Base-by-base conservation (phyloP, 345 rosid species). In the Linum trigynum region DNA sequence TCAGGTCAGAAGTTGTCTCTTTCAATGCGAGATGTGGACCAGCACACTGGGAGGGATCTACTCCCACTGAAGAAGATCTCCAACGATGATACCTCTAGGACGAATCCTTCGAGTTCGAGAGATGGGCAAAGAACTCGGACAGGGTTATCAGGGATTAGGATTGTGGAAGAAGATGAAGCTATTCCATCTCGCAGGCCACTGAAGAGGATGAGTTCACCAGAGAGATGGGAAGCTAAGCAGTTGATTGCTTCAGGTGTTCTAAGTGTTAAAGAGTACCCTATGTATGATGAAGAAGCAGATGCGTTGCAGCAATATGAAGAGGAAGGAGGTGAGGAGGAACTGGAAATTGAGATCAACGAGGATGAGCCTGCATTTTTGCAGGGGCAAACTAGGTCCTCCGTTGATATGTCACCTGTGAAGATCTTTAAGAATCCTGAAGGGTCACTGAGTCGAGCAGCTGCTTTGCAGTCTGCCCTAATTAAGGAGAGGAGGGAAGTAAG, bases 381-480 rank as follows among this genome's bases (percentile, higher is more conserved):
- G 53, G 97, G 96, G 61, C 88, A 90, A 67, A 86, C 90, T 14
- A 77, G 90, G 76, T 76, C 80, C 62, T 77, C 90, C 51, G 84
- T 76, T 41, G 96, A 92, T 64, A 78, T 90, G 87, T 87, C 97
- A 16, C 97, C 94, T 0, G 94, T 92, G 64, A 92, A 90, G 84
- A 90, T 92, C 15, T 90, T 87, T 53, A 92, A 90, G 80, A 88
- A 92, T 72, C 97, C 96, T 0, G 94, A 90, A 78, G 98, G 96
- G 3, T 92, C 97, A 15, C 77, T 90, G 80, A 86, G 90, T 74
- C 91, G 92, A 12, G 96, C 94, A 23, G 97, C 96, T 75, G 96
- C 96, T 14, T 86, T 92, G 38, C 98, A 90, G 75, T 90, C 97
- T 68, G 91, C 98, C 5, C 89, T 90, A 39, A 82, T 86, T 35